Percentiles rank a stretch among this genome's conserved stretches.
Evolutionary conservation across 2,329 filamentous ascomycete genomes (phyloP).

Genomic region (Penicillium thymicola): DNA sequence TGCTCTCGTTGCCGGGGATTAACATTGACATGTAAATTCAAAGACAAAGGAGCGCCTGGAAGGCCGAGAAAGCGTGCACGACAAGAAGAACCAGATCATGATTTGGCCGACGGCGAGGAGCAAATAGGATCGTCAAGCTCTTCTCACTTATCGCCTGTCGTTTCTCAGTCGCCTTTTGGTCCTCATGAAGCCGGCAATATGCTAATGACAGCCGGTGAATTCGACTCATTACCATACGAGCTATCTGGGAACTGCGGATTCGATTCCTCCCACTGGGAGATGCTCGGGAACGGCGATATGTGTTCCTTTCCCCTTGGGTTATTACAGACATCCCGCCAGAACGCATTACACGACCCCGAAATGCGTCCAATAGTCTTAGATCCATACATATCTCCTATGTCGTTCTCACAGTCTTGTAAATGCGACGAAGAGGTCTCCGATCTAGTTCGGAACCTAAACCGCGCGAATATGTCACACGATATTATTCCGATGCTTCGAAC

Average conservation of each 20-base stretch:
- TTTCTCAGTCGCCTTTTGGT: background rate
- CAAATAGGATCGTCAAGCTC: constrained; percentile 10
- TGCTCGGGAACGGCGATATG: constrained; percentile 15
- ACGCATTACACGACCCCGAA: background rate
- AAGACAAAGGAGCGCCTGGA: constrained; percentile 28
- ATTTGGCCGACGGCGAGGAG: background rate
- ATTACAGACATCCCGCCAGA: constrained; percentile 5
- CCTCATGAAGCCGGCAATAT: background rate
- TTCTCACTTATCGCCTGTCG: constrained; percentile 6
- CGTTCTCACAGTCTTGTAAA: constrained; percentile 20
- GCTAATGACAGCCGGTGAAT: constrained; percentile 8
- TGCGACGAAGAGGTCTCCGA: constrained; percentile 23
- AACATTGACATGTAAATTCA: constrained; percentile 26
- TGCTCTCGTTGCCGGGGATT: constrained; percentile 26
- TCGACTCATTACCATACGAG: constrained; percentile 18
- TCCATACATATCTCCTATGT: constrained; percentile 14
- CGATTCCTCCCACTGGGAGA: constrained; percentile 16
- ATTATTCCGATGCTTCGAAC: constrained; percentile 19
- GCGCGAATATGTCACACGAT: constrained; percentile 18
- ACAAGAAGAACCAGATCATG: constrained; percentile 9
- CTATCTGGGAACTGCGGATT: constrained; percentile 20
- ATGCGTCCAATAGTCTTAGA: constrained; percentile 1
- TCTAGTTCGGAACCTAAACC: constrained; percentile 17
- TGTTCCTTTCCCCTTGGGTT: constrained; percentile 17
- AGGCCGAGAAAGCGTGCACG: constrained; percentile 26